Conservation (phyloP, 352 stramenopile species). For the Globisporangium solare region DNA sequence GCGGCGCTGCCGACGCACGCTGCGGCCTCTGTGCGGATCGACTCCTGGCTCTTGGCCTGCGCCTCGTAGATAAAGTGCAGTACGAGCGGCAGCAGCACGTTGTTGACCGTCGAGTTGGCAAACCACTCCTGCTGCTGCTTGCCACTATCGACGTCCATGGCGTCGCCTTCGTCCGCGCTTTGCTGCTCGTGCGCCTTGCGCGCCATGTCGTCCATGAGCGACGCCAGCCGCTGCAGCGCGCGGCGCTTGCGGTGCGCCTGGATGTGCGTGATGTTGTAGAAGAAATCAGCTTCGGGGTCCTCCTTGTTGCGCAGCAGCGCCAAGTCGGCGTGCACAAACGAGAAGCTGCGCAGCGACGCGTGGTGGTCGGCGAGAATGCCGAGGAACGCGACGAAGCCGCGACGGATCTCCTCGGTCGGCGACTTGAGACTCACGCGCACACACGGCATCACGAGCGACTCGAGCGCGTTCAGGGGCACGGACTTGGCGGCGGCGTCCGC, state of each 20-base stretch:
- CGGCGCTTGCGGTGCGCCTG: slow-evolving; percentile 94
- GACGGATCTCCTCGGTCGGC: slow-evolving; percentile 65
- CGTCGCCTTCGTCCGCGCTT: slow-evolving; percentile 12
- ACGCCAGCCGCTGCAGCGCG: slow-evolving; percentile 88
- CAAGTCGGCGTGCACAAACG: slow-evolving; percentile 70
- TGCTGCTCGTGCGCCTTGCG: slow-evolving; percentile 19
- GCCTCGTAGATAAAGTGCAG: slow-evolving; percentile 96
- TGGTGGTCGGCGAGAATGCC: slow-evolving; percentile 57
- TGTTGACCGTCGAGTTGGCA: slow-evolving; percentile 87
- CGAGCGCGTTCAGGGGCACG: slow-evolving; percentile 67
- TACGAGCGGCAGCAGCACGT: slow-evolving; percentile 93
- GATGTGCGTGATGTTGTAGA: slow-evolving; percentile 98
- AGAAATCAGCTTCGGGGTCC: slow-evolving; percentile 96
- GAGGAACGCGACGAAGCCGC: slow-evolving; percentile 83
- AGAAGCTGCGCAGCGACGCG: slow-evolving; percentile 23
- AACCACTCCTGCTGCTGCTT: slow-evolving; percentile 30
- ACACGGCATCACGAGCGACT: slow-evolving; percentile 87
- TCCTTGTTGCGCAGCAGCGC: slow-evolving; percentile 67
- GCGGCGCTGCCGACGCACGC: slow-evolving; percentile 89
- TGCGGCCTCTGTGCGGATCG: slow-evolving; percentile 92
- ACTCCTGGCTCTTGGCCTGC: slow-evolving; percentile 91
- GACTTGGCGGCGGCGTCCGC: slow-evolving; percentile 22
- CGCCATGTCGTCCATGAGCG: slow-evolving; percentile 80
- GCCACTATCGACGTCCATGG: slow-evolving; percentile 15
- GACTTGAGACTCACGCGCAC: slow-evolving; percentile 80